Evolutionary conservation across 1,139 yeast species (phyloP).

Genomic region (Yamadazyma friedrichii): DNA sequence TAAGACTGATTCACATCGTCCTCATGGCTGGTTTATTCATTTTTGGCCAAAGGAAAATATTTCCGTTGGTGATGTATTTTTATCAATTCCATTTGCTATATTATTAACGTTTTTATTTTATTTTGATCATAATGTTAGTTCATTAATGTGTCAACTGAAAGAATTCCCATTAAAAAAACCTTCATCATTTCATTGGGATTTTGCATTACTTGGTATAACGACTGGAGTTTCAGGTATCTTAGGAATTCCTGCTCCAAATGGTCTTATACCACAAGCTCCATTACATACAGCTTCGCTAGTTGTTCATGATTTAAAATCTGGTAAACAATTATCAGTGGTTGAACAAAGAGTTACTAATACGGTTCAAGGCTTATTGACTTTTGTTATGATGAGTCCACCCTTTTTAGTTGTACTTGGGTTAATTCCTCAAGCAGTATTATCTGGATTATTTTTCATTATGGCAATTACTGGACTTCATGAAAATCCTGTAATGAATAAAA

Average conservation of each 20-base stretch:
- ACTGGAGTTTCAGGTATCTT: slow-evolving; percentile 84
- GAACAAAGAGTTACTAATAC: slow-evolving; percentile 89
- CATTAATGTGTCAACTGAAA: slow-evolving; percentile 85
- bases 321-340: slow-evolving; percentile 59
- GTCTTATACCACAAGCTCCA: slow-evolving; percentile 96
- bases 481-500: slow-evolving; percentile 61
- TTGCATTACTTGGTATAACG: slow-evolving; percentile 75
- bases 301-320: slow-evolving; percentile 48
- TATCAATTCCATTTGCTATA: slow-evolving; percentile 91
- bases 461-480: slow-evolving; percentile 76
- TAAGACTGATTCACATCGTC: slow-evolving; percentile 29
- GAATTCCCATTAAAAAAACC: slow-evolving; percentile 84
- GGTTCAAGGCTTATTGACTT: slow-evolving; percentile 75
- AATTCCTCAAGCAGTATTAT: slow-evolving; percentile 92
- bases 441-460: slow-evolving; percentile 93
- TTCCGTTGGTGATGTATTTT: slow-evolving; percentile 69
- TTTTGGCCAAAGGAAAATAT: slow-evolving; percentile 68
- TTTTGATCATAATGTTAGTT: slow-evolving; percentile 93
- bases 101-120: slow-evolving; percentile 80
- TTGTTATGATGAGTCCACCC: slow-evolving; percentile 91
- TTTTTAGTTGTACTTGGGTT: slow-evolving; percentile 73
- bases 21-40: slow-evolving; percentile 72
- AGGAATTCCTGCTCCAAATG: slow-evolving; percentile 96
- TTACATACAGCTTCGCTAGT: slow-evolving; percentile 80
- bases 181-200: slow-evolving; percentile 91